Evolutionary conservation across 106 monocot genomes (phyloP).

Genomic region (Agapanthus africanus): DNA sequence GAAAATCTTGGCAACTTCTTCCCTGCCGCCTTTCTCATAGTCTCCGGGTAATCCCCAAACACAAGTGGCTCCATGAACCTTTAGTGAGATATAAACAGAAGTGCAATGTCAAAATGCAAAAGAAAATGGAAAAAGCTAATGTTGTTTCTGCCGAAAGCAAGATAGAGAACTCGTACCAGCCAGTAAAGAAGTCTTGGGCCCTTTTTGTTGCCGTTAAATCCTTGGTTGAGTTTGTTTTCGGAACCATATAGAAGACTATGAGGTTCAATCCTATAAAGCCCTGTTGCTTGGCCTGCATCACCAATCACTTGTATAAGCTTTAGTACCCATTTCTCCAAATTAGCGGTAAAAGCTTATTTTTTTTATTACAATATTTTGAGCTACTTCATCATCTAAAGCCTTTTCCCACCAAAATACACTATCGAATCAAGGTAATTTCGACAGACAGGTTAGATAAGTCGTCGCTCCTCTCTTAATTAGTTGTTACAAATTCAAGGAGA

Average conservation of each 20-base stretch:
- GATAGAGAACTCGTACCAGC: conserved; percentile 26
- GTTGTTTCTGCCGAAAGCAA: neutral
- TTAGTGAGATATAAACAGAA: too few relatives aligned
- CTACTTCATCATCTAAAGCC: too few relatives aligned
- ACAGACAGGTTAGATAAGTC: too few relatives aligned
- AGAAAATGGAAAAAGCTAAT: too few relatives aligned
- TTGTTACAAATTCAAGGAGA: too few relatives aligned
- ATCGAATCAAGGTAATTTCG: too few relatives aligned
- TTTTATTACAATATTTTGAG: neutral
- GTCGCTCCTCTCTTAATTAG: too few relatives aligned
- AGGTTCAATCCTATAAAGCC: conserved; percentile 42
- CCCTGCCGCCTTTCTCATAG: conserved; percentile 42
- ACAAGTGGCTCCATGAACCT: conserved; percentile 33
- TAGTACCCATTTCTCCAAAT: neutral
- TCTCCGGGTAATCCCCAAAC: conserved; percentile 41
- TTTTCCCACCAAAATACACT: too few relatives aligned
- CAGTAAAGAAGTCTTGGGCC: conserved; percentile 21
- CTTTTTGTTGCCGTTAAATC: conserved; percentile 37
- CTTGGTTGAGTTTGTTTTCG: conserved; percentile 28
- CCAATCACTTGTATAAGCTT: neutral
- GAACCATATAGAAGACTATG: conserved; percentile 21
- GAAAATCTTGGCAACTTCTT: conserved; percentile 32
- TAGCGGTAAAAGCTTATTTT: neutral
- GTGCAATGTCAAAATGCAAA: neutral
- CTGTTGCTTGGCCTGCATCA: conserved; percentile 26